Evolutionary conservation across 83 land plant genomes (phyloP).

Genomic region (Picea mariana): DNA sequence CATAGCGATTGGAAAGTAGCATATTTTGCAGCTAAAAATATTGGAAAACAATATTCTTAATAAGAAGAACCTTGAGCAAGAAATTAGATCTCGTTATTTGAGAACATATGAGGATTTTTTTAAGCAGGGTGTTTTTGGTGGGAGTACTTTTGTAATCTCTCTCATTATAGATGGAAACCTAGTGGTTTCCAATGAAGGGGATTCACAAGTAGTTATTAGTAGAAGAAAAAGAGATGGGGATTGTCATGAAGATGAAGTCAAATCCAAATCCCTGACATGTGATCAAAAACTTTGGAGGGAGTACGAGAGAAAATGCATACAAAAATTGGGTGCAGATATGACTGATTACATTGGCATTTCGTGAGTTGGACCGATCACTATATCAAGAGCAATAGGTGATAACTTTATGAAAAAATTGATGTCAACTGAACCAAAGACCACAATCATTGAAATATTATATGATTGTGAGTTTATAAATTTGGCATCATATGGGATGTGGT

Average conservation of each 20-base stretch:
- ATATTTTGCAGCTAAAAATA: conserved; percentile 54
- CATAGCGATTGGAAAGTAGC: conserved; percentile 79
- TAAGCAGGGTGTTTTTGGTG: conserved; percentile 44
- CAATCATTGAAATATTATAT: conserved; percentile 24
- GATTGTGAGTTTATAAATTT: conserved; percentile 67
- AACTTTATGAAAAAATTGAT: conserved; percentile 61
- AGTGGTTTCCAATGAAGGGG: conserved; percentile 70
- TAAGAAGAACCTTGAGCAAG: conserved; percentile 29
- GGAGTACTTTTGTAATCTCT: conserved; percentile 65
- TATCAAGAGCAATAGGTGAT: conserved; percentile 81
- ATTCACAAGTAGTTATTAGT: conserved; percentile 70
- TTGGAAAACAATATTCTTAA: conserved; percentile 34
- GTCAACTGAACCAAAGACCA: conserved; percentile 60
- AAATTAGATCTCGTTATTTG: conserved; percentile 52
- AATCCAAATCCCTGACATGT: conserved; percentile 54
- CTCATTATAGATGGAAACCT: conserved; percentile 52
- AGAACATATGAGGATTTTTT: conserved; percentile 72
- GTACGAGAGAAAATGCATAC: conserved; percentile 54
- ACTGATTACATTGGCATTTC: conserved; percentile 52
- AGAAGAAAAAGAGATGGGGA: conserved; percentile 30
- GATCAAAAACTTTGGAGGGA: conserved; percentile 56
- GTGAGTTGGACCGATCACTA: conserved; percentile 66
- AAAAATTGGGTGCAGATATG: conserved; percentile 62
- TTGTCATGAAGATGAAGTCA: conserved; percentile 19
- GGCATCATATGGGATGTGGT: conserved; percentile 87